These are phyloP conservation scores for Lecanicillium sp. DNA, from an alignment of 2,329 filamentous ascomycete genomes.

Conservation along the genomic window DNA sequence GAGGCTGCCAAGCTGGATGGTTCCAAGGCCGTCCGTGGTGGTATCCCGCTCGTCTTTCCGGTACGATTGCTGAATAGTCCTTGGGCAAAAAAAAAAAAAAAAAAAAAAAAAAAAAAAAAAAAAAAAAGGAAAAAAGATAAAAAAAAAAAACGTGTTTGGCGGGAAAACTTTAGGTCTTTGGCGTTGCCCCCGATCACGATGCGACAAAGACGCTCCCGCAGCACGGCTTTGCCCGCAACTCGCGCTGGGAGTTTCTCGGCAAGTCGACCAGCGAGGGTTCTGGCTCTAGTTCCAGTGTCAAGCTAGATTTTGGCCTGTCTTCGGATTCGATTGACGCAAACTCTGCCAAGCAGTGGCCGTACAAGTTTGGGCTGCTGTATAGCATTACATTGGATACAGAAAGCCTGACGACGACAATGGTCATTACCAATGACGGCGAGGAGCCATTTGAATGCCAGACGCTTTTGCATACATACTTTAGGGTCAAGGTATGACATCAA, in stretches of 20 bases:
- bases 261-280: constrained; percentile 53
- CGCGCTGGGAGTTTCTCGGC: constrained; percentile 88
- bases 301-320: constrained; percentile 91
- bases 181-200: constrained; percentile 66
- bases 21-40: constrained; percentile 80
- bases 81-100: no score
- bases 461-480: constrained; percentile 85
- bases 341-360: constrained; percentile 68
- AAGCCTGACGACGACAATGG: constrained; percentile 69
- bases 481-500: constrained; percentile 54
- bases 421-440: constrained; percentile 80
- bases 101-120: no score
- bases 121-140: no score
- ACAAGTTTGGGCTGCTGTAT: constrained; percentile 85
- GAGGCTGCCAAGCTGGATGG: constrained; percentile 75
- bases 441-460: constrained; percentile 85
- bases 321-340: constrained; percentile 61
- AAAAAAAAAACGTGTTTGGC: neutral
- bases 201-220: constrained; percentile 76
- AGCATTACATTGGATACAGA: constrained; percentile 76
- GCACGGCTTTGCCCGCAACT: constrained; percentile 89
- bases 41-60: constrained; percentile 88
- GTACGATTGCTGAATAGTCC: constrained; percentile 45
- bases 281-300: constrained; percentile 58
- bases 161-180: constrained; percentile 86